Evolutionary conservation across 2,329 filamentous ascomycete species (phyloP), one percentile per base, ranked within the genome.

Genomic region (Trichoderma harzianum): DNA sequence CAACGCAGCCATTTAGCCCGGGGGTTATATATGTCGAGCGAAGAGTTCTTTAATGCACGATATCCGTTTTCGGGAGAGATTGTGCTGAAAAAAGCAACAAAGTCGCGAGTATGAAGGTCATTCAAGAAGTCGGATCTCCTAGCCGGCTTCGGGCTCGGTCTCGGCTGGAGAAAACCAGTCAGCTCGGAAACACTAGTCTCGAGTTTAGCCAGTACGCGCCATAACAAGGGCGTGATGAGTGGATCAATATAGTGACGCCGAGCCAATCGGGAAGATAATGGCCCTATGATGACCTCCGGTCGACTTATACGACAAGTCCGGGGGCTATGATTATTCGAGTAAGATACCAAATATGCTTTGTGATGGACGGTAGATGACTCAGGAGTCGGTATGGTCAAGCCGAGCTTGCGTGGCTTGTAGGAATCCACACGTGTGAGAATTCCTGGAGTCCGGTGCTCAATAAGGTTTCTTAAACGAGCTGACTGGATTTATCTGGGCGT

Each of bases 161-260:
- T 80, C 78, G 78, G 78, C 76, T 77, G 77, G 74, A 39, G 14
- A 75, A 76, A 6, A 34, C 16, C 14, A 26, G 30, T 53, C 62
- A 53, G 34, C 18, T 68, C 65, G 65, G 65, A 68, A 68, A 68
- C 65, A 47, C 65, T 68, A 68, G n/a, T 21, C 3, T 18, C 21
- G 7, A 62, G 30, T n/a, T 11, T n/a, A 28, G 66, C 34, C 7
- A 34, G n/a, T 36, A 32, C 30, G 30, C 58, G 26, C 6, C 65
- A 60, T 14, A 11, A 34, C 14, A 58, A 67, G 58, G 66, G 66
- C 66, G 66, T 28, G 21, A 14, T 34, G 24, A 57, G 68, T 64
- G 68, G 68, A 36, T 11, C 57, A 36, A 34, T 36, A 21, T 8
- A 24, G 24, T 7, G 5, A 39, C 4, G 0, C 60, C 43, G 32